Conservation (phyloP, 257 asterid genomes). For the Sherardia arvensis region DNA sequence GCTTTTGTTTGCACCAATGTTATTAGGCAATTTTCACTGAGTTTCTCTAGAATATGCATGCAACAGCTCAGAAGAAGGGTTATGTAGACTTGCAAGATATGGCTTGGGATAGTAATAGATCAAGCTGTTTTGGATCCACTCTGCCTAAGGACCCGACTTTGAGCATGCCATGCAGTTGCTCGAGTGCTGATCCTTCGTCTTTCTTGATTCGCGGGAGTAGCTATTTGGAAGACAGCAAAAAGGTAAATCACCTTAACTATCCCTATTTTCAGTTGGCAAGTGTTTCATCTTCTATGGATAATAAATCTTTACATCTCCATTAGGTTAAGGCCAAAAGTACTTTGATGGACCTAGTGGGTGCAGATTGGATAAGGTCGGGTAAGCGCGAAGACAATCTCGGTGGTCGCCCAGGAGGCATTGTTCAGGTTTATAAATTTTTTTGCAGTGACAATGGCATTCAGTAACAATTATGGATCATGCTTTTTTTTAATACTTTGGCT, state of each 20-base stretch:
- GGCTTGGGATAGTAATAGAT: conserved; percentile 38
- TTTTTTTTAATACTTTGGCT: conserved; percentile 12
- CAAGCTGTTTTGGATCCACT: conserved; percentile 50
- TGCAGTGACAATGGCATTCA: not conserved
- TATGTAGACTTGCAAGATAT: conserved; percentile 55
- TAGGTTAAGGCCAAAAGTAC: conserved; percentile 65
- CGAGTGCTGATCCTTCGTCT: conserved; percentile 60
- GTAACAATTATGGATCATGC: not conserved
- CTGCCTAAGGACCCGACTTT: conserved; percentile 55
- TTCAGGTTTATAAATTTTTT: conserved; percentile 46
- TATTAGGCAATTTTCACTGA: not conserved
- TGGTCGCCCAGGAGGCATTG: conserved; percentile 60
- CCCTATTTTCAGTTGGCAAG: not conserved
- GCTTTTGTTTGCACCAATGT: not conserved
- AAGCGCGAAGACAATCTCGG: conserved; percentile 72
- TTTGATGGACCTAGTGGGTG: conserved; percentile 67
- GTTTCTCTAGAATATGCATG: conserved; percentile 6
- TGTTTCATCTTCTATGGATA: not conserved
- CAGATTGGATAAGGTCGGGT: conserved; percentile 75
- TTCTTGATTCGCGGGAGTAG: conserved; percentile 69
- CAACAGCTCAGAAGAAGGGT: conserved; percentile 65
- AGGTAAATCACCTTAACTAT: conserved; percentile 25
- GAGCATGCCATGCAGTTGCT: conserved; percentile 60
- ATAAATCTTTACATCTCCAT: not conserved
- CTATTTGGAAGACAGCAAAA: conserved; percentile 51